Percentiles rank a stretch among this genome's conserved stretches.
These are phyloP conservation scores for Posidonia australis DNA, from an alignment of 106 monocot species.

Conservation along the genomic window DNA sequence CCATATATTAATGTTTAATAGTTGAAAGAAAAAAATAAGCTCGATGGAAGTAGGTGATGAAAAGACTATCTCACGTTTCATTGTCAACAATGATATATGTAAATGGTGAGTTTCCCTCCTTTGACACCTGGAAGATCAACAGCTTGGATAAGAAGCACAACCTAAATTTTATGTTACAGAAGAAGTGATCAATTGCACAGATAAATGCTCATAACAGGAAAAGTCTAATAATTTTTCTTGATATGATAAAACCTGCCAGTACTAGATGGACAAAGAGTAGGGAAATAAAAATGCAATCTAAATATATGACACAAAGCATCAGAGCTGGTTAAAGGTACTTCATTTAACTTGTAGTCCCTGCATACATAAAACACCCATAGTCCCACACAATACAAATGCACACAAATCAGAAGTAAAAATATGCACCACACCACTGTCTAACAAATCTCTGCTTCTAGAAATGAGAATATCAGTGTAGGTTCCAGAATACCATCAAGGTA, in stretches of 20 bases:
- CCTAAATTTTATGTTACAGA: neutral
- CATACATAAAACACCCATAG: no score
- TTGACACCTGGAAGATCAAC: conserved; percentile 48
- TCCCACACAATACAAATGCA: no score
- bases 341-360: no score
- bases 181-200: neutral
- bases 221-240: neutral
- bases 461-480: no score
- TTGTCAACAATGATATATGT: conserved; percentile 92
- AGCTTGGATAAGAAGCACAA: neutral
- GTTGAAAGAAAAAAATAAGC: neutral
- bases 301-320: no score
- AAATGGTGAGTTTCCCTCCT: conserved; percentile 86
- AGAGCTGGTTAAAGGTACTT: no score
- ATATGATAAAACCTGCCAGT: neutral
- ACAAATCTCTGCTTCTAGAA: no score
- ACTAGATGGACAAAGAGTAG: neutral
- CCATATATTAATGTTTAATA: neutral
- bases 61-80: conserved; percentile 59
- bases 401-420: no score
- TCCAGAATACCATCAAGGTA: no score
- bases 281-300: no score
- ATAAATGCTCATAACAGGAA: neutral
- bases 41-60: neutral
- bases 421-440: no score